Conservation (phyloP, 2,329 filamentous ascomycete genomes). For the Penicillium corylophilum region DNA sequence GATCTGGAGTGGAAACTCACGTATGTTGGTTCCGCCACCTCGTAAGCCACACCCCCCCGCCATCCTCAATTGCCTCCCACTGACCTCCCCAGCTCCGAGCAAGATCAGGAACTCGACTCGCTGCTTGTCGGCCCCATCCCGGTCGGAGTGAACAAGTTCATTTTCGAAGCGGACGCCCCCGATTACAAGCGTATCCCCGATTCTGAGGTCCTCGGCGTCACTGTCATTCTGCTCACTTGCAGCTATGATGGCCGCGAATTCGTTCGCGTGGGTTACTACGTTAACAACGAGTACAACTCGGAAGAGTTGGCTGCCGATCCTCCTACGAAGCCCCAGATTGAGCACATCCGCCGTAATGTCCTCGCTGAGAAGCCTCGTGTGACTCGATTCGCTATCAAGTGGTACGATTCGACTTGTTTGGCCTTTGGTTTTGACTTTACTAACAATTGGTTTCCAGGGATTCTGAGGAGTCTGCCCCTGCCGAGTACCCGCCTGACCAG, state of each 20-base stretch:
- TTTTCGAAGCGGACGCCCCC: conserved; percentile 93
- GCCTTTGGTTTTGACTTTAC: not conserved
- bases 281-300: conserved; percentile 98
- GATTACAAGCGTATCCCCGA: conserved; percentile 88
- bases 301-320: conserved; percentile 87
- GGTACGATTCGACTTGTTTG: conserved; percentile 54
- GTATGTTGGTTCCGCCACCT: conserved; percentile 97
- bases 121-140: conserved; percentile 97
- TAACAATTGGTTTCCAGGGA: conserved; percentile 62
- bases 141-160: conserved; percentile 96
- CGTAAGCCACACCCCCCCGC: conserved; percentile 58
- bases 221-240: conserved; percentile 93
- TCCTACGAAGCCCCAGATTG: conserved; percentile 86
- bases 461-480: conserved; percentile 91
- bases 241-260: conserved; percentile 96
- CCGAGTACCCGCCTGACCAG: conserved; percentile 96
- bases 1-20: conserved; percentile 99
- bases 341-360: conserved; percentile 88
- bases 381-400: conserved; percentile 97
- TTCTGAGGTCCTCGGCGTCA: conserved; percentile 93
- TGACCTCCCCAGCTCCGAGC: conserved; percentile 69
- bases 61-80: conserved; percentile 13
- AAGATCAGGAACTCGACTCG: conserved; percentile 97
- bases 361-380: conserved; percentile 96
- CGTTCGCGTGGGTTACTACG: conserved; percentile 97